A percentile compares a stretch with the other conserved stretches of the same genome.
Conservation (phyloP, 2,329 filamentous ascomycete species). For the Cladobotryum mycophilum region DNA sequence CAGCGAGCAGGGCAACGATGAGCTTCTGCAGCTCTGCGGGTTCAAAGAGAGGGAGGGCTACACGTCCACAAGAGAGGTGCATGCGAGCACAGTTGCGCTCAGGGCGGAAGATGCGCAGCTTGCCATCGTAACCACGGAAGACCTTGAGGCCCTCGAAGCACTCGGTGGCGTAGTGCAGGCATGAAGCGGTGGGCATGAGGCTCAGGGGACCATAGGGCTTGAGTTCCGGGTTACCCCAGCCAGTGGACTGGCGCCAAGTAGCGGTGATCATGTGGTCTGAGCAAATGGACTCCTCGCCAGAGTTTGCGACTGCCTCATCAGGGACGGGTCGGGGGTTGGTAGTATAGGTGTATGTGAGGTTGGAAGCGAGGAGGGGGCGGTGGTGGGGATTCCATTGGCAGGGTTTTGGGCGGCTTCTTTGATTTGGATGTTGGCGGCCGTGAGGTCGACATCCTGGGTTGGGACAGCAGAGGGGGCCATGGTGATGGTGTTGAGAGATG, state of each 20-base stretch:
- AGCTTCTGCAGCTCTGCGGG: constrained; percentile 67
- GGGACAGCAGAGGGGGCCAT: constrained; percentile 46
- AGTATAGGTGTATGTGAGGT: constrained; percentile 50
- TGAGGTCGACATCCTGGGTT: constrained; percentile 45
- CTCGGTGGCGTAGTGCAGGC: constrained; percentile 83
- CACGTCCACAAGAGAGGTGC: constrained; percentile 53
- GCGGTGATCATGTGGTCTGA: constrained; percentile 87
- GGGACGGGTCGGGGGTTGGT: constrained; percentile 47
- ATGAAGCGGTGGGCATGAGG: constrained; percentile 74
- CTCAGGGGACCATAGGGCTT: constrained; percentile 70
- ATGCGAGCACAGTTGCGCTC: constrained; percentile 64
- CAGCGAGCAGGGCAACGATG: constrained; percentile 62
- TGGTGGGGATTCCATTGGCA: constrained; percentile 38
- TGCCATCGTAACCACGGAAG: constrained; percentile 72
- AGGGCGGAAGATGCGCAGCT: constrained; percentile 71
- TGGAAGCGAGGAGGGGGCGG: constrained; percentile 57
- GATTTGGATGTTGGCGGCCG: constrained; percentile 45
- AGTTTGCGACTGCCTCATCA: constrained; percentile 39
- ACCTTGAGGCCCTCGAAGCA: constrained; percentile 84
- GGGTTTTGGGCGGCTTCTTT: constrained; percentile 34
- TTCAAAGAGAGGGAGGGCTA: constrained; percentile 69
- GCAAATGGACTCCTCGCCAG: constrained; percentile 49
- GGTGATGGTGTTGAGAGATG: constrained; percentile 9
- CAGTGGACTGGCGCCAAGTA: constrained; percentile 56
- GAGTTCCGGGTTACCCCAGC: constrained; percentile 70